Conservation (phyloP, 2,329 filamentous ascomycete species). For the Aspergillus pseudoglaucus region DNA sequence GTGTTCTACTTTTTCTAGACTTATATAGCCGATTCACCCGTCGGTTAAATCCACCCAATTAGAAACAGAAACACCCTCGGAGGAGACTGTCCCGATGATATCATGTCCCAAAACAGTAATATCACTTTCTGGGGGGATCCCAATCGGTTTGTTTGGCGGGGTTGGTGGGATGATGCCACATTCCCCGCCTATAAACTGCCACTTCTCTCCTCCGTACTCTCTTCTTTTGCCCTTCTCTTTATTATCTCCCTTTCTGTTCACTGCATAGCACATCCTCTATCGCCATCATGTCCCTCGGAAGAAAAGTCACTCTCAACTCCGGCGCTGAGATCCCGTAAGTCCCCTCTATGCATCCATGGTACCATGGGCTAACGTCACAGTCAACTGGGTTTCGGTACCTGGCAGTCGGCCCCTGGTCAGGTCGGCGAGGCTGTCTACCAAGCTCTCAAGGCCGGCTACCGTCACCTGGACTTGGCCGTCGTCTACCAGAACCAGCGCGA, state of each 20-base stretch:
- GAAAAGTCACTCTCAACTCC: constrained; percentile 33
- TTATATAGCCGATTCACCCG: not conserved
- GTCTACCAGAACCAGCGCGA: constrained; percentile 37
- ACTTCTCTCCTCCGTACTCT: not conserved
- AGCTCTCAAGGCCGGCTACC: constrained; percentile 35
- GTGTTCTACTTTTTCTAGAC: too few species aligned
- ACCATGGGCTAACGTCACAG: constrained; percentile 12
- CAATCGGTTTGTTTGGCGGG: too few species aligned
- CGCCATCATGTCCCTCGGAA: constrained; percentile 34
- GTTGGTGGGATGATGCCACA: too few species aligned
- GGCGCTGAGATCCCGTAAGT: constrained; percentile 34
- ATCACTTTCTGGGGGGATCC: not conserved
- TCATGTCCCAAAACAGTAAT: not conserved
- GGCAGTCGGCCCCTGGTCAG: constrained; percentile 35
- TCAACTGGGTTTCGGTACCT: constrained; percentile 36
- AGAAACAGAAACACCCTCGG: not conserved
- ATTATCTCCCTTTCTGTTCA: not conserved
- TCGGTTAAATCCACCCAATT: not conserved
- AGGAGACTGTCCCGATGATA: not conserved
- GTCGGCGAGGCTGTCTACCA: constrained; percentile 35
- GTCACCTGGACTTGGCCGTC: constrained; percentile 35
- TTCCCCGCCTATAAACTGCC: not conserved
- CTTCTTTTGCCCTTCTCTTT: not conserved
- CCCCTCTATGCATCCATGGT: not conserved
- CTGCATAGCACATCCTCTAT: not conserved